Base-by-base conservation (phyloP, 805 yeast genomes). In the Zygosaccharomyces kombuchaensis region DNA sequence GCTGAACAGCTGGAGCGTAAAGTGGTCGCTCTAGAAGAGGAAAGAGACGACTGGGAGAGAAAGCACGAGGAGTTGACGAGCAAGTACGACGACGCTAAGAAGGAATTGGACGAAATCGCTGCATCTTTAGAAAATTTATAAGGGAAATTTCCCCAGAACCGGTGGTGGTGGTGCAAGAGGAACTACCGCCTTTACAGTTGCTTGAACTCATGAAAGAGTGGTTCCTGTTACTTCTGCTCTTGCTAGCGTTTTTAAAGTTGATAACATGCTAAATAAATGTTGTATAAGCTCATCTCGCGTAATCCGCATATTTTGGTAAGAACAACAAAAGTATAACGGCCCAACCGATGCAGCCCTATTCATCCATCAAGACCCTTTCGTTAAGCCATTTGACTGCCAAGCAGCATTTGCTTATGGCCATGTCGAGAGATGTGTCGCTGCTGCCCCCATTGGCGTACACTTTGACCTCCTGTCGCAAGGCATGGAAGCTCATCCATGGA, bases 1-100 rank as follows among this genome's bases (percentile, higher is more conserved):
- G 91, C 93, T 56, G 99, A 93, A 73, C 95, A 88, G 70, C 78
- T 88, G 69, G 96, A 89, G 73, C 87, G 96, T 74, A 88, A 85
- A 74, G 96, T 91, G 48, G 77, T 87, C 50, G 87, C 96, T 30
- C 77, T 90, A 65, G 98, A 91, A 74, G 74, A 83, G 57, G 98
- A 93, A 75, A 88, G 87, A 72, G 93, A 87, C 58, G 86, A 83
- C 53, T 78, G 86, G 79, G 97, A 93, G 75, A 78, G 79, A 74
- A 89, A 88, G 73, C 84, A 75, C 63, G 98, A 91, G 74, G 96
- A 87, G 66, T 74, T 91, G 68, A 75, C 83, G 57, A 82, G 77
- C 65, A 84, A 90, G 73, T 83, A 88, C 79, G 74, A 76, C 65
- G 77, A 81, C 56, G 91, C 96, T 55, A 85, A 87, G 78, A 80